Base-by-base conservation (phyloP, 2,329 filamentous ascomycete species). In the Nemania sp. region DNA sequence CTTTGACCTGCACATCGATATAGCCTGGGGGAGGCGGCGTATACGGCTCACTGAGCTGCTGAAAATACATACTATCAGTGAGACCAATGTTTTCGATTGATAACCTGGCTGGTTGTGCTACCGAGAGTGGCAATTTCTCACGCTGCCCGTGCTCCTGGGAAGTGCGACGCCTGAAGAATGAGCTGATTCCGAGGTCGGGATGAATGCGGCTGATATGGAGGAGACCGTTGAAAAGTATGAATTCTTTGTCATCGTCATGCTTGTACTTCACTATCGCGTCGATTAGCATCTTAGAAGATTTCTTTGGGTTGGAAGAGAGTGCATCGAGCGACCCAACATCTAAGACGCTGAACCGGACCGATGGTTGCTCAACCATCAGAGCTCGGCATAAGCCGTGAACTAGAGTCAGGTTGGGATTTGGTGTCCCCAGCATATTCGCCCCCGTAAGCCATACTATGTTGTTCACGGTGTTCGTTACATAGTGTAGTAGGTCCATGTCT, bases 31-130 rank as follows among this genome's bases (percentile, higher is more conserved):
- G 68, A 2, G 57, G 51, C 1, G 22, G 20, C 10, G 47, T 49
- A 3, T 2, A 2, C 0, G 68, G 60, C n/a, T 55, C 6, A 29
- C 62, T 10, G 2, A 66, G 1, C 57, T 75, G 62, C 26, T 71
- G 61, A 45, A 73, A 75, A 47, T 72, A 43, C 7, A 75, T 60
- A 1, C 69, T 70, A 49, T 75, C 58, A 7, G 24, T 29, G 15
- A 53, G 3, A 1, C 49, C 49, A 1, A 35, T 15, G 4, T n/a
- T 53, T 5, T 13, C 58, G n/a, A 62, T 62, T 1, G 58, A 53
- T 2, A 62, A 7, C 2, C 15, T 24, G 2, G 49, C 32, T 18
- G 24, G 32, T 2, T 18, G 13, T n/a, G 57, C 45, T 7, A 10
- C 29, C 15, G 29, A 24, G 2, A 52, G 32, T 1, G 47, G 5